Evolutionary conservation across 2,329 filamentous ascomycete species (phyloP).

Genomic region (Epicoccum nigrum): DNA sequence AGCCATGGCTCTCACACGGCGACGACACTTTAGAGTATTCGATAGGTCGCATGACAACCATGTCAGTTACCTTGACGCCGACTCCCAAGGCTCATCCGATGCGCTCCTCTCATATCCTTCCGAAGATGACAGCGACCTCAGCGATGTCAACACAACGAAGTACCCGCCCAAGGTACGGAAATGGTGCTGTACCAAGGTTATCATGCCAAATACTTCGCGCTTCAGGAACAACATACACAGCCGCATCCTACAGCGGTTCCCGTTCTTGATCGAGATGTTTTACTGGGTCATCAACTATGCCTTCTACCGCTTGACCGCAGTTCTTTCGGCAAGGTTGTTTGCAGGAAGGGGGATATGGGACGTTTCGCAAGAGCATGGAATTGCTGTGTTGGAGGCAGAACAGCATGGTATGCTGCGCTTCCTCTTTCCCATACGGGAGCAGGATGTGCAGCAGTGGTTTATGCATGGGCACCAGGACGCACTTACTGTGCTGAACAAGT

Average conservation of each 20-base stretch:
- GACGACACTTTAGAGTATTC: conserved; percentile 53
- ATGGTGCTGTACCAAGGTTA: conserved; percentile 58
- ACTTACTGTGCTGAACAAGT: conserved; percentile 63
- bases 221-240: conserved; percentile 67
- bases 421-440: conserved; percentile 60
- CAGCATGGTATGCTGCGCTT: conserved; percentile 57
- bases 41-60: conserved; percentile 30
- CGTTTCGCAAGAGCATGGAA: conserved; percentile 61
- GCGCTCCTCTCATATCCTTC: conserved; percentile 47
- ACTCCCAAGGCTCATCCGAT: conserved; percentile 48
- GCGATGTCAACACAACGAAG: conserved; percentile 46
- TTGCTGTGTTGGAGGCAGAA: conserved; percentile 63
- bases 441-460: conserved; percentile 63
- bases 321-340: conserved; percentile 58
- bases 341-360: conserved; percentile 62
- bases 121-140: conserved; percentile 46
- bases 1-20: conserved; percentile 57
- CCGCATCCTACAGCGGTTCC: conserved; percentile 69
- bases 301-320: conserved; percentile 67
- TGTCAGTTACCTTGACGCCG: conserved; percentile 43
- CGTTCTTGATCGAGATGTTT: conserved; percentile 75
- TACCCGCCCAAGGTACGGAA: conserved; percentile 57
- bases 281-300: conserved; percentile 72
- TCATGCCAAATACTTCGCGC: conserved; percentile 65
- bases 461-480: conserved; percentile 59